These are phyloP conservation scores for Verticillium isaacii DNA, from an alignment of 2,329 filamentous ascomycete genomes.

Conservation along the genomic window DNA sequence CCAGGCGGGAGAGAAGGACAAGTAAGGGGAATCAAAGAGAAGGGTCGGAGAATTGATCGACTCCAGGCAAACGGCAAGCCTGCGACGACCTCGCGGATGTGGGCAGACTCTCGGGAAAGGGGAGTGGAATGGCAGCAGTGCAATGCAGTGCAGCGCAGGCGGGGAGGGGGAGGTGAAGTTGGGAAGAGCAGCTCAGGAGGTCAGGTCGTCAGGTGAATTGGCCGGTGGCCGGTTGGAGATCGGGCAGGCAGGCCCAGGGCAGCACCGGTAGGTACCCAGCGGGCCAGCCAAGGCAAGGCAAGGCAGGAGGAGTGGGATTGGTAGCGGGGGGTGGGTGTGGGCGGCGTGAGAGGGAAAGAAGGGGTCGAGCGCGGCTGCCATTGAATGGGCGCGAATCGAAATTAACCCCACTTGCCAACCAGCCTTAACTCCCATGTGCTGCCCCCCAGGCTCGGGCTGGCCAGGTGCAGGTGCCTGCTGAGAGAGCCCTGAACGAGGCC, in stretches of 20 bases:
- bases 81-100: neutral
- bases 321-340: neutral
- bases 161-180: neutral
- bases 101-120: neutral
- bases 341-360: neutral
- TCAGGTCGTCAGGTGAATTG: neutral
- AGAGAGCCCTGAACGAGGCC: neutral
- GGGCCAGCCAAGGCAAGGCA: neutral
- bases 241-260: neutral
- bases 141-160: neutral
- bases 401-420: constrained; percentile 16
- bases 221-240: neutral
- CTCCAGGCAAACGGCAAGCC: neutral
- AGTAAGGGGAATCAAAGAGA: neutral
- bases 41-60: neutral
- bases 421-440: constrained; percentile 1
- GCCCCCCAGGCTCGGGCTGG: neutral
- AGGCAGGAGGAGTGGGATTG: neutral
- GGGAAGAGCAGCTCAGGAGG: neutral
- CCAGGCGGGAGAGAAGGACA: neutral
- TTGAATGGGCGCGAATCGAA: constrained; percentile 13
- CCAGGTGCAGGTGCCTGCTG: too few relatives aligned
- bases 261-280: neutral
- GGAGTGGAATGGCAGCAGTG: neutral
- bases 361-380: constrained; percentile 10